These are phyloP conservation scores for Papiliotrema flavescens DNA, from an alignment of 1,284 basidiomycete genomes.

Conservation along the genomic window DNA sequence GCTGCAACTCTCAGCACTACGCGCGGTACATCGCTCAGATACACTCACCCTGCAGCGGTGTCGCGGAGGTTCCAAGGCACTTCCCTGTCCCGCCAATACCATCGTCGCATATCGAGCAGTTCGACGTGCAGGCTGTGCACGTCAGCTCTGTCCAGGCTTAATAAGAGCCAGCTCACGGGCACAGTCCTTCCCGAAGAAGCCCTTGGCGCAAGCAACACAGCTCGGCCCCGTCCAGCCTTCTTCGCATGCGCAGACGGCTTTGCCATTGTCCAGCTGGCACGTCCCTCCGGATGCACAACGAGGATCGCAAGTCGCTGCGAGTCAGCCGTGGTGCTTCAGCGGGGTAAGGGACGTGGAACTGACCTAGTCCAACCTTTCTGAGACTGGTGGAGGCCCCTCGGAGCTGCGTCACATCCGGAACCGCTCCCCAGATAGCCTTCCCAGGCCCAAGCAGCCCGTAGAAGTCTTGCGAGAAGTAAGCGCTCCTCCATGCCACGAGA, in stretches of 20 bases:
- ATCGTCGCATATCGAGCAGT: constrained; percentile 48
- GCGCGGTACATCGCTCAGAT: too few species aligned
- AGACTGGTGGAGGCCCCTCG: not conserved
- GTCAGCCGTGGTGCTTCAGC: not conserved
- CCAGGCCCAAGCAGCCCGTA: constrained; percentile 29
- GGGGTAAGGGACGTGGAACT: constrained; percentile 1
- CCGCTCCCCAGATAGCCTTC: constrained; percentile 30
- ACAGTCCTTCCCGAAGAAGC: constrained; percentile 44
- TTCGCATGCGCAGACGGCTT: constrained; percentile 22
- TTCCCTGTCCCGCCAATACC: constrained; percentile 45
- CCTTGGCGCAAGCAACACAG: constrained; percentile 37
- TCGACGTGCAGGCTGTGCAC: constrained; percentile 28
- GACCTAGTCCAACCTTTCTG: constrained; percentile 14
- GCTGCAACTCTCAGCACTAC: constrained; percentile 18
- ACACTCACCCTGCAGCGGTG: constrained; percentile 19
- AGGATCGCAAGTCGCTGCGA: constrained; percentile 28
- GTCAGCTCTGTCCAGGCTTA: not conserved
- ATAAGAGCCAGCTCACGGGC: constrained; percentile 15
- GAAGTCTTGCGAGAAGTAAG: constrained; percentile 31
- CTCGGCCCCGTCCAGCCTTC: constrained; percentile 32
- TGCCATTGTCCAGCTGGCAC: constrained; percentile 10
- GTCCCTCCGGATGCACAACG: constrained; percentile 30
- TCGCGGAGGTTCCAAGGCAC: constrained; percentile 39
- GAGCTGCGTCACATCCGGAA: constrained; percentile 24
- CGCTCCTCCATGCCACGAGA: constrained; percentile 17